These are phyloP conservation scores for Oligophagozyma castellii DNA, from an alignment of 1,139 yeast species.

Conservation along the genomic window DNA sequence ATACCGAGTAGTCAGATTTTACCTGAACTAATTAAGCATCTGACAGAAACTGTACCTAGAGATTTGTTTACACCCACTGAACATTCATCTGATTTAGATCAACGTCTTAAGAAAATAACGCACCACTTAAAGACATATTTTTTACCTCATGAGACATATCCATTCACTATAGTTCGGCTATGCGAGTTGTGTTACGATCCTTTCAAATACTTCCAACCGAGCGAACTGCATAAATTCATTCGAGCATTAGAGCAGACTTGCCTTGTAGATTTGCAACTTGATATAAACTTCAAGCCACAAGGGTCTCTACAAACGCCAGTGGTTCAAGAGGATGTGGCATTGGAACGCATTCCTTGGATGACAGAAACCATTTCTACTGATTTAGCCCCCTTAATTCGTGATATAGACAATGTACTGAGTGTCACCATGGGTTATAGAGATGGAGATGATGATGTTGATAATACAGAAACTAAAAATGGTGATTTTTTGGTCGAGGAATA, in stretches of 20 bases:
- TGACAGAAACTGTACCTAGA: conserved; percentile 16
- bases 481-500: conserved; percentile 16
- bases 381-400: conserved; percentile 17
- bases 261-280: conserved; percentile 7
- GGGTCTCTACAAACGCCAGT: not conserved
- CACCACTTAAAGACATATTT: conserved; percentile 11
- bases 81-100: no score
- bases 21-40: conserved; percentile 13
- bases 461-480: conserved; percentile 2
- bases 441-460: conserved; percentile 15
- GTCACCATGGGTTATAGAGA: conserved; percentile 21
- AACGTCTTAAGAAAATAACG: conserved; percentile 7
- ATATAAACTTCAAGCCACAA: conserved; percentile 6
- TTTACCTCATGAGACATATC: conserved; percentile 9
- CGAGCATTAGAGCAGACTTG: conserved; percentile 19
- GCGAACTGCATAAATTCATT: conserved; percentile 19
- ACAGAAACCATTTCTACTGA: conserved; percentile 18
- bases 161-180: conserved; percentile 22
- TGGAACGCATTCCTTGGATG: conserved; percentile 37
- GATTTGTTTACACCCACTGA: no score
- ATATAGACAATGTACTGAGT: conserved; percentile 22
- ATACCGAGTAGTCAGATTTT: conserved; percentile 9
- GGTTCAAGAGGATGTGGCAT: conserved; percentile 20
- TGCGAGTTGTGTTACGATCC: conserved; percentile 24
- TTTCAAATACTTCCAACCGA: conserved; percentile 16